These are phyloP conservation scores for Theobroma cacao DNA, from an alignment of 345 rosid species.

Conservation along the genomic window DNA sequence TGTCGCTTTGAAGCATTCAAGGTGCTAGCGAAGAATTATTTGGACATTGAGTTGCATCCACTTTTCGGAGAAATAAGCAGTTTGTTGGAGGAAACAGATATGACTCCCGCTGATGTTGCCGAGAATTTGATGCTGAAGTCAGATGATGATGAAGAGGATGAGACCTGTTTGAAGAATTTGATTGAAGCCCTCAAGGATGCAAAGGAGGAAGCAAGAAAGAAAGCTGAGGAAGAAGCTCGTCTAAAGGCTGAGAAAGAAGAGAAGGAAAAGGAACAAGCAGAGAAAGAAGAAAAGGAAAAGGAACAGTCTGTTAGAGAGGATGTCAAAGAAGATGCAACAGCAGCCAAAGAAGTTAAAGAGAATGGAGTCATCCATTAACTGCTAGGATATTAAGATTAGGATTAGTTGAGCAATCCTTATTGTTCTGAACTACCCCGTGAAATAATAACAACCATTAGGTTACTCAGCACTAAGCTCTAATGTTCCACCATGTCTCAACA, in stretches of 20 bases:
- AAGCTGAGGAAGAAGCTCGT: conserved; percentile 9
- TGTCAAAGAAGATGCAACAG: neutral
- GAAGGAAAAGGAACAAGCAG: conserved; percentile 1
- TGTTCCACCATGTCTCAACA: neutral
- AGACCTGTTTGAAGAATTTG: conserved; percentile 18
- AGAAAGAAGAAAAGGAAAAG: neutral
- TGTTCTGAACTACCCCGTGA: neutral
- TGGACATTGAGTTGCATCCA: conserved; percentile 4
- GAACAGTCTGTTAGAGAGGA: neutral
- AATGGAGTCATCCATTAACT: neutral
- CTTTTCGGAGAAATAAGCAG: neutral
- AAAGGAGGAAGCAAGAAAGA: conserved; percentile 13
- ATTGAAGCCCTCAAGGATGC: conserved; percentile 16
- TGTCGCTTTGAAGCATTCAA: conserved; percentile 29
- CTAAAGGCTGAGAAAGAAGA: conserved; percentile 2
- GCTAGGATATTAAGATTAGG: neutral
- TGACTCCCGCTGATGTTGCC: conserved; percentile 29
- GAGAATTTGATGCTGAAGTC: conserved; percentile 27
- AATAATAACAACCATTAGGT: neutral
- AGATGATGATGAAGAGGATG: neutral
- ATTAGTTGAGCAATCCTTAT: neutral
- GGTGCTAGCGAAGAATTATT: conserved; percentile 19
- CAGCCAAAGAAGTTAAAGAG: conserved; percentile 4
- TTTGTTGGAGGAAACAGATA: conserved; percentile 18
- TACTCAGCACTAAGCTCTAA: neutral